Conservation (phyloP, 257 asterid genomes). For the Handroanthus guayacan region DNA sequence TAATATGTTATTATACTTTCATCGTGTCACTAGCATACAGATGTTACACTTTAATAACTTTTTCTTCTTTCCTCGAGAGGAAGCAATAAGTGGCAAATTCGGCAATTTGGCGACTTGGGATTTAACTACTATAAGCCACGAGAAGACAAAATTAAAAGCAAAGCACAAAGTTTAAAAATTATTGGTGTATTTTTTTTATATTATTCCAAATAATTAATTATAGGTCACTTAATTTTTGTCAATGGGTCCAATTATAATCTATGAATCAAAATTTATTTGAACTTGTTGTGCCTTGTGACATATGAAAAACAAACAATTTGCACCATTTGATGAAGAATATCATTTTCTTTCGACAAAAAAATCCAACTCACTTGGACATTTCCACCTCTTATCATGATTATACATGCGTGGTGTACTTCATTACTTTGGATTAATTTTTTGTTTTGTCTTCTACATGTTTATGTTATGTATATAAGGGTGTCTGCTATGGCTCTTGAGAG, state of each 20-base stretch:
- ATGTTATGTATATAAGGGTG: no score
- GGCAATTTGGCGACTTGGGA: not conserved
- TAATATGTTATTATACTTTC: no score
- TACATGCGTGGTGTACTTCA: no score
- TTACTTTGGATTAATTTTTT: no score
- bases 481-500: no score
- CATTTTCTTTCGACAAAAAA: not conserved
- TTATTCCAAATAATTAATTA: not conserved
- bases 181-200: conserved; percentile 6
- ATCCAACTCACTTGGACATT: not conserved
- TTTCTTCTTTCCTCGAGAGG: not conserved
- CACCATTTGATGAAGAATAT: not conserved
- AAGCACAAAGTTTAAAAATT: conserved; percentile 27
- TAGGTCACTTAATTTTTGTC: conserved; percentile 33
- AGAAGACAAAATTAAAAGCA: conserved; percentile 36
- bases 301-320: not conserved
- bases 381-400: no score
- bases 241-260: conserved; percentile 4
- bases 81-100: not conserved
- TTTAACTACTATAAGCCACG: not conserved
- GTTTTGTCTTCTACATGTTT: no score
- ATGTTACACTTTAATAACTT: not conserved
- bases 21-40: no score
- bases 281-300: conserved; percentile 21
- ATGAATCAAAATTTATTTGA: not conserved